Percentiles rank a stretch among this genome's conserved stretches.
Conservation (phyloP, 495 filamentous ascomycete species). For the Chaetomidium leptoderma region DNA sequence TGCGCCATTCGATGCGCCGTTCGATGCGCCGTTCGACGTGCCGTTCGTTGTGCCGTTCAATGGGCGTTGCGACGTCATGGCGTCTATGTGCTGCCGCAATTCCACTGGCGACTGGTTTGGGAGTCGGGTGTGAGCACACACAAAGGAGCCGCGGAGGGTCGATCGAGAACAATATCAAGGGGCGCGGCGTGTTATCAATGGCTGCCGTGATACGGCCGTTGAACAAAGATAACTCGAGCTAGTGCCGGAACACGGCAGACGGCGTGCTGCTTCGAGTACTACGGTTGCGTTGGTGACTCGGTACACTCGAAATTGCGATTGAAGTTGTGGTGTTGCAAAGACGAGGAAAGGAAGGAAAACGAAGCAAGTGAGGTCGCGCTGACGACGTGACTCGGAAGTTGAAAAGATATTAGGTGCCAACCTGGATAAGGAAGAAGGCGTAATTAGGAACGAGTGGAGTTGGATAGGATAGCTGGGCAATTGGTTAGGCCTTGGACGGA, state of each 20-base stretch:
- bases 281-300: background rate
- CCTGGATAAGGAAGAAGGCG: slow-evolving; percentile 11
- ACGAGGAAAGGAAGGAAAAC: background rate
- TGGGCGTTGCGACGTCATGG: slow-evolving; percentile 25
- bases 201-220: background rate
- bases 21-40: slow-evolving; percentile 13
- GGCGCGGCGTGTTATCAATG: background rate
- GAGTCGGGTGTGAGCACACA: background rate
- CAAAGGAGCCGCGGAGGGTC: background rate
- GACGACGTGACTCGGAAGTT: background rate
- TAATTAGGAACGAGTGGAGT: slow-evolving; percentile 8
- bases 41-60: slow-evolving; percentile 13
- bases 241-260: background rate
- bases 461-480: background rate
- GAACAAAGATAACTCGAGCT: slow-evolving; percentile 5
- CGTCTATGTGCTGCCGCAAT: background rate
- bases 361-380: background rate
- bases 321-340: background rate
- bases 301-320: background rate
- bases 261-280: background rate
- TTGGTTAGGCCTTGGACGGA: background rate
- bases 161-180: slow-evolving; percentile 17
- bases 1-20: slow-evolving; percentile 14
- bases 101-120: background rate
- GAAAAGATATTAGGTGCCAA: slow-evolving; percentile 1